A percentile compares a stretch with the other conserved stretches of the same genome.
phyloP scores from a whole-genome alignment of 2,329 filamentous ascomycete genomes.

The Sporothrix protearum region DNA sequence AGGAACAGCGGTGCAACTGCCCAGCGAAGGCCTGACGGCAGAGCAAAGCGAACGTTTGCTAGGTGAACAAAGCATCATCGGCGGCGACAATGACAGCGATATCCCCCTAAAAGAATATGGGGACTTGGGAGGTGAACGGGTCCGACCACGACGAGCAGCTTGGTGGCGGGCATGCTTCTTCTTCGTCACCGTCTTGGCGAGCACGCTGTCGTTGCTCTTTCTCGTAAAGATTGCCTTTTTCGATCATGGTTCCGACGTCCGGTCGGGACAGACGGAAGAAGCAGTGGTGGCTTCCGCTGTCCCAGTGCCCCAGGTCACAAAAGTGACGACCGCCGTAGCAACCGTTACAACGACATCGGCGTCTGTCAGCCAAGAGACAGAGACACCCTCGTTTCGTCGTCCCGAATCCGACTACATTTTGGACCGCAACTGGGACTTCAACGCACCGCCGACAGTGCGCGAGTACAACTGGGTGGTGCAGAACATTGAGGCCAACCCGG shows the following conservation, averaged over 20 bases:
- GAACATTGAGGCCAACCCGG: slow-evolving; percentile 63
- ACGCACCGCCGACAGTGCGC: slow-evolving; percentile 48
- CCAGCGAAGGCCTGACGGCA: neutral
- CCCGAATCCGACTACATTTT: slow-evolving; percentile 53
- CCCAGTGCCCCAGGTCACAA: neutral
- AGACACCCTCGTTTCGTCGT: slow-evolving; percentile 38
- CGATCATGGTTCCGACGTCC: neutral
- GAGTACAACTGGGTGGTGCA: slow-evolving; percentile 59
- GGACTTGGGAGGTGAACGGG: neutral
- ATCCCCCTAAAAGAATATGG: neutral
- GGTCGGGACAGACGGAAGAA: no score
- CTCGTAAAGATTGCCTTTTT: slow-evolving; percentile 27
- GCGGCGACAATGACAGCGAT: neutral
- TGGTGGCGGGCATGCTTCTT: slow-evolving; percentile 20
- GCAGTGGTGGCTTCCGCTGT: neutral
- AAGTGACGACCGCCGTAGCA: neutral
- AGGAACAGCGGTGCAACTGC: neutral
- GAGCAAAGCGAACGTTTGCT: neutral
- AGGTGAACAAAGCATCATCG: neutral
- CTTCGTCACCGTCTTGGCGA: neutral
- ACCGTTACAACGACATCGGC: neutral
- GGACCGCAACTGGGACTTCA: slow-evolving; percentile 53
- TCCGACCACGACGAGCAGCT: neutral
- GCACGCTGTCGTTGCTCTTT: slow-evolving; percentile 23
- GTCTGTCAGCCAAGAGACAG: neutral